Conservation (phyloP, 306 rosid genomes). For the Quercus suber region DNA sequence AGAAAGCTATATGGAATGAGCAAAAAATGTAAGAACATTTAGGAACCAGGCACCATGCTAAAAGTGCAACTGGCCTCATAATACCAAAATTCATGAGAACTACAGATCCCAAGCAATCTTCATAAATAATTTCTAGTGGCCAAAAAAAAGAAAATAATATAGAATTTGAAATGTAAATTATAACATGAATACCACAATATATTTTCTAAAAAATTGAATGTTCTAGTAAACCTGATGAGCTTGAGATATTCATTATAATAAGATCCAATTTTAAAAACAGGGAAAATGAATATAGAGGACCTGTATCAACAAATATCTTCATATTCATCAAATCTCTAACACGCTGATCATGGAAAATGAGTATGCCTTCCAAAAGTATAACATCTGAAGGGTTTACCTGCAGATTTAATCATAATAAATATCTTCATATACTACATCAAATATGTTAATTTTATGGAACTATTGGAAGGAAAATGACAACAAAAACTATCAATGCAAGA, state of each 20-base stretch:
- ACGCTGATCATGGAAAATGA: slow-evolving; percentile 90
- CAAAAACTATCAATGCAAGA: neutral
- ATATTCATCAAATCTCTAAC: slow-evolving; percentile 91
- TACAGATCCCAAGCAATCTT: neutral
- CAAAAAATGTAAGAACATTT: neutral
- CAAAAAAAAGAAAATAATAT: neutral
- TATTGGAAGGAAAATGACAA: neutral
- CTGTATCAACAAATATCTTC: slow-evolving; percentile 99
- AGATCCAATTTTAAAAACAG: neutral
- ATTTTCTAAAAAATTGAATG: neutral
- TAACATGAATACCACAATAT: neutral
- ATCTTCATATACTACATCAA: neutral
- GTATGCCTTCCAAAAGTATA: slow-evolving; percentile 96
- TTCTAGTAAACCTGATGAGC: neutral
- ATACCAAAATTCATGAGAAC: neutral
- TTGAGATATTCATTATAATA: neutral
- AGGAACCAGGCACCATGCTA: neutral
- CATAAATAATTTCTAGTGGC: neutral
- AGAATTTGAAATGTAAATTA: neutral
- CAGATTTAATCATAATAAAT: slow-evolving; percentile 20
- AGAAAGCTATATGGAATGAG: neutral
- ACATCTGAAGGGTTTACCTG: slow-evolving; percentile 98
- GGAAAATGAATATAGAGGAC: slow-evolving; percentile 50
- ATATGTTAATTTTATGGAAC: neutral
- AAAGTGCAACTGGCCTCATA: neutral